Evolutionary conservation across 495 filamentous ascomycete genomes (phyloP), one percentile per base, ranked within the genome.

Genomic region (Annulohypoxylon stygium): DNA sequence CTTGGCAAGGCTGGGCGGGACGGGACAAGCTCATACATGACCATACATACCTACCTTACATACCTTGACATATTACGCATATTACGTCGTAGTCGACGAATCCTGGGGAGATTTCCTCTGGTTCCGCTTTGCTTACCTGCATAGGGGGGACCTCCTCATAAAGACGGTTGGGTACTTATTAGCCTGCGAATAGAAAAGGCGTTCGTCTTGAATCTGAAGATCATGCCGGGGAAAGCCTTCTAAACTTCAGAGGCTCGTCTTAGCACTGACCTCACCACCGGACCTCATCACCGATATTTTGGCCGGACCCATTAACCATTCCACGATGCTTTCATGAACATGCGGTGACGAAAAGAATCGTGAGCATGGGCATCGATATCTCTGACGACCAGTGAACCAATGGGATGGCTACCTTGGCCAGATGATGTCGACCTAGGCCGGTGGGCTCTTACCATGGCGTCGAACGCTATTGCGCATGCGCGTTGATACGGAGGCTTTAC

Each of bases 161-260:
- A 57, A 54, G 61, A 62, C 47, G 14, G 39, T 39, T 54, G 7
- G 25, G 48, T 51, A 69, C 53, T 65, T 62, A 70, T 74, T 62
- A 67, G 57, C 71, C 71, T 63, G 57, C 69, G 57, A 33, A 34
- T n/a, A 11, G 16, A 33, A 57, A 55, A 70, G 57, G 37, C 43
- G 58, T 75, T 75, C 72, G 59, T 71, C 72, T 65, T 68, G 59
- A 37, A 68, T 70, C 36, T 64, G 72, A 67, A 75, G 72, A 75
- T 75, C 63, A 68, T 61, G 59, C 39, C 60, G 63, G 67, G 59
- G 72, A 60, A 55, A 58, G 7, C 45, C 37, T 59, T 54, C 58
- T 48, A 33, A 57, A 53, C 23, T 59, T 59, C 58, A 55, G 41
- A 61, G 45, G n/a, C 45, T 57, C 53, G 34, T 55, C 62, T 48